Evolutionary conservation across 2,329 filamentous ascomycete genomes (phyloP).

Genomic region (Calonectria naviculata): DNA sequence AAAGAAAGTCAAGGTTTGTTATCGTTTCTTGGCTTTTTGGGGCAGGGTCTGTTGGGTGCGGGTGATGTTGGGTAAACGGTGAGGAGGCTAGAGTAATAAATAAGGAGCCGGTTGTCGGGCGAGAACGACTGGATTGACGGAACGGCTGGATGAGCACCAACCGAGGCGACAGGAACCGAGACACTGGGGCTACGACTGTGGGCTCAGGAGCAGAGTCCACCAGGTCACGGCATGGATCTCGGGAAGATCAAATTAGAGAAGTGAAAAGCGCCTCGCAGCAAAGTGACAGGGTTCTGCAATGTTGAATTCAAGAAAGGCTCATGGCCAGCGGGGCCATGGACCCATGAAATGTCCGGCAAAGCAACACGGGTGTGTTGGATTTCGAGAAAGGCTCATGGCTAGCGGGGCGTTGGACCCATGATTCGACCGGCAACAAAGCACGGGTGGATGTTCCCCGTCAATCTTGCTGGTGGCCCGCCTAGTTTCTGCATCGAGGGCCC

Average conservation of each 20-base stretch:
- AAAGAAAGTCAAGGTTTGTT: not conserved
- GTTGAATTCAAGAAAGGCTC: not conserved
- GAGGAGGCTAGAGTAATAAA: conserved; percentile 9
- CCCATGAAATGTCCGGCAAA: not conserved
- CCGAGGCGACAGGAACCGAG: conserved; percentile 12
- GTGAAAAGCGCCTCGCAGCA: not conserved
- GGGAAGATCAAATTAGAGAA: conserved; percentile 19
- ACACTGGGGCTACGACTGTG: not conserved
- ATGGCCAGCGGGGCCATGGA: not conserved
- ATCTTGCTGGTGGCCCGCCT: not conserved
- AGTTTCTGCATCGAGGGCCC: conserved; percentile 1
- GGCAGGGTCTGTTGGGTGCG: not conserved
- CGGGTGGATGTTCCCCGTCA: conserved; percentile 7
- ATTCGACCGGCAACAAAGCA: conserved; percentile 5
- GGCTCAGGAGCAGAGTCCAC: conserved; percentile 3
- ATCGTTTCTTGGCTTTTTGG: not conserved
- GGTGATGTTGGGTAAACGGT: not conserved
- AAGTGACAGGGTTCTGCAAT: not conserved
- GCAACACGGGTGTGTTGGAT: not conserved
- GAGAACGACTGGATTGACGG: not conserved
- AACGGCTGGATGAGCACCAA: conserved; percentile 7
- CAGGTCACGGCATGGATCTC: conserved; percentile 25
- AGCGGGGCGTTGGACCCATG: not conserved
- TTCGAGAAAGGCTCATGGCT: not conserved
- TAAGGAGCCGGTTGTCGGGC: not conserved